Evolutionary conservation across 306 rosid genomes (phyloP), one percentile per base, ranked within the genome.

Genomic region (Castanea crenata): DNA sequence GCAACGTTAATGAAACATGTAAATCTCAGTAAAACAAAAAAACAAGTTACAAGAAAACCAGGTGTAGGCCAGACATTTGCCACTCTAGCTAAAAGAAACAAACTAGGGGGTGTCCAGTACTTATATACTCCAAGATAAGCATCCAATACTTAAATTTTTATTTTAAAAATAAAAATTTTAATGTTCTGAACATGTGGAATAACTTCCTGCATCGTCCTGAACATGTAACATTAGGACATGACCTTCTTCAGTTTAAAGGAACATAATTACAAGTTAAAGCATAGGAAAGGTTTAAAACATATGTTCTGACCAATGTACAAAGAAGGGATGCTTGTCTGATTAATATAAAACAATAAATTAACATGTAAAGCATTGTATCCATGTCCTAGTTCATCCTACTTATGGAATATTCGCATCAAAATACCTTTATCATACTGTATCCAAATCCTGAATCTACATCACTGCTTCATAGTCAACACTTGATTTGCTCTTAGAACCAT

Each of bases 1-100:
- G 92, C 78, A 49, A 77, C 49, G 74, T 46, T 32, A 63, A 20
- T 14, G 52, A 69, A 46, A 49, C 52, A 71, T 4, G 32, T n/a
- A 79, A 13, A 49, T 51, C 29, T 79, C 38, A 70, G 54, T 21
- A 8, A 62, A 20, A 23, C 46, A 72, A 14, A 72, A 14, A 72
- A 62, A 63, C 49, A 10, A 62, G 58, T 27, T 19, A 20, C 58
- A 16, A 55, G 79, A 69, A 77, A 61, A 55, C 20, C 71, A 20
- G 54, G 55, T 35, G 76, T 38, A 59, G 32, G 52, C 51, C 5
- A 51, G 38, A 14, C 14, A 29, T 55, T 25, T 32, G 29, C 44
- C 46, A 67, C 72, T 19, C 51, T 10, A 34, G 29, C 72, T 10
- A 21, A 18, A 46, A 35, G 52, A 67, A 19, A 67, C 29, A 34